Evolutionary conservation across 1,284 basidiomycete species (phyloP).

Genomic region (Crepidotus sp.): DNA sequence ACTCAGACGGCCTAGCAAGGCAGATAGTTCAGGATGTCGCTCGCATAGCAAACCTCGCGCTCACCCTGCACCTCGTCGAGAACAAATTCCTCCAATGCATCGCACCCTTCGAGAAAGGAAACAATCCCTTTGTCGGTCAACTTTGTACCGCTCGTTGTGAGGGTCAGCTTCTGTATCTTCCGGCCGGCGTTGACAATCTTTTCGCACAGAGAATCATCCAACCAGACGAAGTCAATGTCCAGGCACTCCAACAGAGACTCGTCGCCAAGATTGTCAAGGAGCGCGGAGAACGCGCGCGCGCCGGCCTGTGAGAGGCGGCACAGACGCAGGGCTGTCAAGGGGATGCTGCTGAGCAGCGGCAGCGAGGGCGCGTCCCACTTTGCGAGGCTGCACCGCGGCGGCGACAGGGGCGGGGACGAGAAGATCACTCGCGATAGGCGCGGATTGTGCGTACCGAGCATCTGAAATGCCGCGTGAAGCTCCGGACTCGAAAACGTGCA

Average conservation of each 20-base stretch:
- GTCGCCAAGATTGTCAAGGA: slow-evolving; percentile 23
- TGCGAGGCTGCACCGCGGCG: slow-evolving; percentile 16
- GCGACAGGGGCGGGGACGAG: slow-evolving; percentile 16
- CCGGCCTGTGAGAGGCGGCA: slow-evolving; percentile 30
- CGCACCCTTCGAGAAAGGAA: slow-evolving; percentile 27
- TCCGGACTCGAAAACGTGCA: not conserved
- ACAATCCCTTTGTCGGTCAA: slow-evolving; percentile 28
- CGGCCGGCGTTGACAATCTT: slow-evolving; percentile 25
- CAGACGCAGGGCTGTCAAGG: slow-evolving; percentile 25
- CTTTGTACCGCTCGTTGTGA: slow-evolving; percentile 30
- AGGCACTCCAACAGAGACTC: slow-evolving; percentile 25
- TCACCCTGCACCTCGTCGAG: slow-evolving; percentile 32
- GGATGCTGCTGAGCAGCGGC: slow-evolving; percentile 23
- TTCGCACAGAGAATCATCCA: slow-evolving; percentile 30
- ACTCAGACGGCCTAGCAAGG: slow-evolving; percentile 27
- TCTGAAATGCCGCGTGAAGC: slow-evolving; percentile 18
- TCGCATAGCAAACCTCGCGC: not conserved
- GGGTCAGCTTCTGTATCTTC: slow-evolving; percentile 22
- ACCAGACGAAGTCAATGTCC: slow-evolving; percentile 30
- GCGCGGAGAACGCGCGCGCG: slow-evolving; percentile 23
- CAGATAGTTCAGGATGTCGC: slow-evolving; percentile 2
- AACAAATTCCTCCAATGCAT: slow-evolving; percentile 25
- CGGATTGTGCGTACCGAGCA: slow-evolving; percentile 21
- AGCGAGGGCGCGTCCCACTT: slow-evolving; percentile 32
- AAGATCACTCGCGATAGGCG: slow-evolving; percentile 23